phyloP scores from a whole-genome alignment of 2,329 filamentous ascomycete species.

The Cryoendolithus antarcticus region DNA sequence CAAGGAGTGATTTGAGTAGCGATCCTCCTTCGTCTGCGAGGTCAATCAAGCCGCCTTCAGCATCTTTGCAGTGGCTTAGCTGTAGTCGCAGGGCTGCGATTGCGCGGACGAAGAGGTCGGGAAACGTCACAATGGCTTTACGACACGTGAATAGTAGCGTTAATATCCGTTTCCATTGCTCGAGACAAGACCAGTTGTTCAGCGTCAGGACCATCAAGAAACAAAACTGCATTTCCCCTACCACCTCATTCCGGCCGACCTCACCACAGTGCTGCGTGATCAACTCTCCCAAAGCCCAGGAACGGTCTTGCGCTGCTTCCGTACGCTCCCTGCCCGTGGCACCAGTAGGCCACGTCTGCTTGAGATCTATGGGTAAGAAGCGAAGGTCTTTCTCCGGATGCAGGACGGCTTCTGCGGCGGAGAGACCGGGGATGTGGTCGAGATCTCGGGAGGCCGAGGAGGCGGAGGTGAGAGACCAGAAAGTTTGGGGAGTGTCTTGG shows the following conservation, averaged over 20 bases:
- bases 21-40: conserved; percentile 38
- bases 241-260: conserved; percentile 17
- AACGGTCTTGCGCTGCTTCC: conserved; percentile 49
- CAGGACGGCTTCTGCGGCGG: conserved; percentile 16
- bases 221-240: conserved; percentile 51
- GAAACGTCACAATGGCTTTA: conserved; percentile 35
- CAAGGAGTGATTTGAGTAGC: conserved; percentile 41
- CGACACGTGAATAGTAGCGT: conserved; percentile 45
- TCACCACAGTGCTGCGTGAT: conserved; percentile 28
- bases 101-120: conserved; percentile 40
- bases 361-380: conserved; percentile 48
- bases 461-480: conserved; percentile 46
- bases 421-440: conserved; percentile 47
- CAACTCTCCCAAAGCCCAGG: conserved; percentile 47
- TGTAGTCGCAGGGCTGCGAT: conserved; percentile 40
- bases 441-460: conserved; percentile 44
- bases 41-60: conserved; percentile 50
- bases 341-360: conserved; percentile 48
- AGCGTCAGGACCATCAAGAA: conserved; percentile 52
- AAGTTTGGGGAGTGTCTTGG: conserved; percentile 28
- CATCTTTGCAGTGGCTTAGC: conserved; percentile 43
- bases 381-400: conserved; percentile 34
- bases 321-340: conserved; percentile 51
- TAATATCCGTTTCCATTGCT: conserved; percentile 53
- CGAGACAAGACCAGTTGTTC: conserved; percentile 53